Evolutionary conservation across 108 stramenopile species (phyloP).

Genomic region (Hondaea fermentalgiana): DNA sequence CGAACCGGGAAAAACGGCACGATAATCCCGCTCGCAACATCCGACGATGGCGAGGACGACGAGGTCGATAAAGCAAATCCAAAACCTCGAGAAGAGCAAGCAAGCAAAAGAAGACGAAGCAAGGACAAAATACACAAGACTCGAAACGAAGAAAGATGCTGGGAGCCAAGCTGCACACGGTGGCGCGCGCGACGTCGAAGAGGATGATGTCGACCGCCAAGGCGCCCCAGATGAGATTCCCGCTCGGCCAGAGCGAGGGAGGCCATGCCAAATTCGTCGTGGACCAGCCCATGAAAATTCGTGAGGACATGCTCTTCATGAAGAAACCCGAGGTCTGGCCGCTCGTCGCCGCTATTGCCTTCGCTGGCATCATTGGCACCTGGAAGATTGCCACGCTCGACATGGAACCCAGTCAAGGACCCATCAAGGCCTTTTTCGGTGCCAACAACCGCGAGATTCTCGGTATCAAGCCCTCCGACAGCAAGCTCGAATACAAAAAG

Average conservation of each 20-base stretch:
- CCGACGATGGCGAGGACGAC: too few relatives aligned
- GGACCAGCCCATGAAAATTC: neutral
- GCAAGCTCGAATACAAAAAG: slow-evolving; percentile 12
- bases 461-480: slow-evolving; percentile 7
- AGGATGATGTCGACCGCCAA: too few relatives aligned
- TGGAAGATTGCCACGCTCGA: neutral
- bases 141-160: too few relatives aligned
- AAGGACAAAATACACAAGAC: too few relatives aligned
- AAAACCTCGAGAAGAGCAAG: too few relatives aligned
- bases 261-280: neutral
- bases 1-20: too few relatives aligned
- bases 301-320: neutral
- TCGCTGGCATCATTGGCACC: neutral
- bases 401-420: neutral
- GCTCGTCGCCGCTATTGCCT: neutral
- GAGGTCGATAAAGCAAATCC: too few relatives aligned
- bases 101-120: too few relatives aligned
- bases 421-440: neutral
- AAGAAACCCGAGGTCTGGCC: neutral
- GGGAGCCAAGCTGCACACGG: too few relatives aligned
- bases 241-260: neutral
- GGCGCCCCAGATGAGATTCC: neutral
- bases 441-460: slow-evolving; percentile 9
- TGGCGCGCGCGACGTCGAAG: too few relatives aligned
- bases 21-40: too few relatives aligned